Evolutionary conservation across 257 asterid species (phyloP).

Genomic region (Striga asiatica): DNA sequence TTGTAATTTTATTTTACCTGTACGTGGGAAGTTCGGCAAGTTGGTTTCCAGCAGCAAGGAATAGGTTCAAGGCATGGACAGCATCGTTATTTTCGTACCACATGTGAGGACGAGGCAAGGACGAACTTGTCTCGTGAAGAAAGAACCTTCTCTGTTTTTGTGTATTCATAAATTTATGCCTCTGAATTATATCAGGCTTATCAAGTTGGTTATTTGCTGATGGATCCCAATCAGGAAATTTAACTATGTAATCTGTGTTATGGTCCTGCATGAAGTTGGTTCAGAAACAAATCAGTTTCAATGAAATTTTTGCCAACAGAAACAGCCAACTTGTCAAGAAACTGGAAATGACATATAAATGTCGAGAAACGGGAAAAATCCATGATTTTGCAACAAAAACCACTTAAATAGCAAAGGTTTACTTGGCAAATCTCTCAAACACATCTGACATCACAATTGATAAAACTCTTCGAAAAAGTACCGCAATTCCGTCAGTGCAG

Average conservation of each 20-base stretch:
- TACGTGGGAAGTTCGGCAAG: constrained; percentile 72
- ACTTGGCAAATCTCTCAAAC: not conserved
- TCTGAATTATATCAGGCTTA: constrained; percentile 21
- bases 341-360: not conserved
- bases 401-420: no score
- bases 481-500: constrained; percentile 94
- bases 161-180: constrained; percentile 25
- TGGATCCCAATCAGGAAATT: constrained; percentile 92
- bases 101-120: constrained; percentile 63
- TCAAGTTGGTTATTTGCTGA: constrained; percentile 20
- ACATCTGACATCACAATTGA: not conserved
- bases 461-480: constrained; percentile 25
- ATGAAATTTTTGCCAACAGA: not conserved
- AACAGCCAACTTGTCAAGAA: not conserved
- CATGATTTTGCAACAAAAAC: no score
- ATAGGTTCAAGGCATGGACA: constrained; percentile 57
- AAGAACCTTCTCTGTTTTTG: constrained; percentile 45
- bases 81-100: constrained; percentile 69
- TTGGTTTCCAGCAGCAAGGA: constrained; percentile 75
- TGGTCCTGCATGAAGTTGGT: constrained; percentile 53
- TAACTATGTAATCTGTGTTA: constrained; percentile 75
- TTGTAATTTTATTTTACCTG: constrained; percentile 30
- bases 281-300: not conserved
- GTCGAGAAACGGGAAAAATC: no score
- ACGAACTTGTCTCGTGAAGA: constrained; percentile 41